phyloP scores from a whole-genome alignment of 768 basidiomycete genomes.

The Tylopilus cervinicoccineus region DNA sequence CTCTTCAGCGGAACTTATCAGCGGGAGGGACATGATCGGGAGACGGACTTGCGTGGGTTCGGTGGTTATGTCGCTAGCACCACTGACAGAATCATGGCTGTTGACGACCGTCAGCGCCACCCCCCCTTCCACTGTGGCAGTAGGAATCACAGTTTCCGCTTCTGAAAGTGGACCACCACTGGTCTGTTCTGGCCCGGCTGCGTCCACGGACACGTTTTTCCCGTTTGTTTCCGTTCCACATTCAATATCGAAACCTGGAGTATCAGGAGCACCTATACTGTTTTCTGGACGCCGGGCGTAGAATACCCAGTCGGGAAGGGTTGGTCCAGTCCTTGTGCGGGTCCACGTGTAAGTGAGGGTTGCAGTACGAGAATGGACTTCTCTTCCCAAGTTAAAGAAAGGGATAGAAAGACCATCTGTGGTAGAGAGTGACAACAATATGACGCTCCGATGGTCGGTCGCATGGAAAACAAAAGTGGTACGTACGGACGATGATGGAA shows the following conservation, averaged over 20 bases:
- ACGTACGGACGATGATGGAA: constrained; percentile 79
- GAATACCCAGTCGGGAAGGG: constrained; percentile 45
- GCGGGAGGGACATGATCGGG: neutral
- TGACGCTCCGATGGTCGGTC: neutral
- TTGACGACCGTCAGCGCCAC: neutral
- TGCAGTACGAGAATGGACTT: constrained; percentile 41
- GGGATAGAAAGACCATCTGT: constrained; percentile 69
- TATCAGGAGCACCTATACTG: neutral
- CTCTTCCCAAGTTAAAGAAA: constrained; percentile 54
- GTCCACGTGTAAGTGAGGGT: constrained; percentile 45
- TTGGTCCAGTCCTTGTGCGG: constrained; percentile 26
- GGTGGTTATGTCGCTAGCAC: neutral
- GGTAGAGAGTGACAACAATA: neutral
- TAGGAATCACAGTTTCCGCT: neutral
- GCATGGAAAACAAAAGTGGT: neutral
- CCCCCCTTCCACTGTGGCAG: neutral
- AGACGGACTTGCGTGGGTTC: constrained; percentile 21
- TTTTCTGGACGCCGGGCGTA: constrained; percentile 27
- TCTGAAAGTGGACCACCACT: neutral
- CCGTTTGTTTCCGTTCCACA: constrained; percentile 7
- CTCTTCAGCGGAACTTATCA: constrained; percentile 17
- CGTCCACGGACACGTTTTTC: neutral
- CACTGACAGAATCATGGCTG: neutral
- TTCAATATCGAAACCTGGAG: constrained; percentile 18
- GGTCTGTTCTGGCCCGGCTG: neutral